These are phyloP conservation scores for Epichloe coenophiala DNA, from an alignment of 2,329 filamentous ascomycete species.

Conservation along the genomic window DNA sequence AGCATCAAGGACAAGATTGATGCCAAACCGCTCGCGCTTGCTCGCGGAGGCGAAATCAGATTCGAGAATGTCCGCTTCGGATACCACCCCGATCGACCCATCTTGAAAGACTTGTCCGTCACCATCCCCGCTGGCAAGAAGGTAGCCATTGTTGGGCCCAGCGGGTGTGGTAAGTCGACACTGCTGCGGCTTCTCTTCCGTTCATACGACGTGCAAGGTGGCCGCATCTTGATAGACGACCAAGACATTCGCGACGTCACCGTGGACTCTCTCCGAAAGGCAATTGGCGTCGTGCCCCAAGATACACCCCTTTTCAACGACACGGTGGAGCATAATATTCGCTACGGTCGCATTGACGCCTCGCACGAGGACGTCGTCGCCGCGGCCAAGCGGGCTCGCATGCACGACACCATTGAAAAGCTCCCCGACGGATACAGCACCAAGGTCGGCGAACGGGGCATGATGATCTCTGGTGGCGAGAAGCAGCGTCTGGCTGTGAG, in stretches of 20 bases:
- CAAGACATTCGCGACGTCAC: constrained; percentile 80
- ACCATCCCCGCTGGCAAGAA: constrained; percentile 94
- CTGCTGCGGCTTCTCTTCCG: constrained; percentile 83
- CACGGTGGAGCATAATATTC: constrained; percentile 89
- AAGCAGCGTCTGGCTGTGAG: constrained; percentile 84
- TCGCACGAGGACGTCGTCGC: constrained; percentile 57
- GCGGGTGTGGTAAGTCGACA: constrained; percentile 92
- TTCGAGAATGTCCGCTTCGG: constrained; percentile 95
- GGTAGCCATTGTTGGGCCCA: constrained; percentile 87
- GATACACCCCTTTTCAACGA: constrained; percentile 97
- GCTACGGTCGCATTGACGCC: constrained; percentile 74
- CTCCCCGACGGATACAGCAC: constrained; percentile 84
- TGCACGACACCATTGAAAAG: constrained; percentile 68
- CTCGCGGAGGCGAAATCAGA: constrained; percentile 71
- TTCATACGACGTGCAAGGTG: constrained; percentile 78
- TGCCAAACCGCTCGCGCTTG: constrained; percentile 59
- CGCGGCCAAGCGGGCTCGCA: constrained; percentile 69
- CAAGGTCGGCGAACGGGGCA: constrained; percentile 80
- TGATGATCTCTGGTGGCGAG: constrained; percentile 95
- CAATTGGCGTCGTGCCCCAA: constrained; percentile 92
- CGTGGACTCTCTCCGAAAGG: constrained; percentile 66
- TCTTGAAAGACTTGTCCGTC: constrained; percentile 70
- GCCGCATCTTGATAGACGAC: constrained; percentile 79
- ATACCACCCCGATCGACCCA: constrained; percentile 76
- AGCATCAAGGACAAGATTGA: constrained; percentile 64